Evolutionary conservation across 306 rosid genomes (phyloP).

Genomic region (Cucurbita moschata): DNA sequence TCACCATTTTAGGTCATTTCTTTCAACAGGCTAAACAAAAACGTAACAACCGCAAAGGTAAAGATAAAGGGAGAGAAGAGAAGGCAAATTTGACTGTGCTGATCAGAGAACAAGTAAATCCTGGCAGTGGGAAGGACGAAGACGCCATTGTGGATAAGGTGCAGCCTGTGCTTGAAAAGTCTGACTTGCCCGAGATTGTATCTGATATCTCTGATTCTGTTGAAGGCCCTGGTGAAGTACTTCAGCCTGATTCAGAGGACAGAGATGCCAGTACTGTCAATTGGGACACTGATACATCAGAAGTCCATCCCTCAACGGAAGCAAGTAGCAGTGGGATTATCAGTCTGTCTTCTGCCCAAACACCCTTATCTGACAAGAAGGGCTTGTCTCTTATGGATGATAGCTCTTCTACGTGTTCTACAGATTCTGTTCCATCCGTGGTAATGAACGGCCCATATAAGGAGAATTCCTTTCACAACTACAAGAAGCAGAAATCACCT

Average conservation of each 20-base stretch:
- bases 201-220: conserved; percentile 80
- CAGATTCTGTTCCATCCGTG: conserved; percentile 80
- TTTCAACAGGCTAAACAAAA: conserved; percentile 74
- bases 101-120: conserved; percentile 37
- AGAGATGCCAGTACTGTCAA: conserved; percentile 70
- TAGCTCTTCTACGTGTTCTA: conserved; percentile 95
- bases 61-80: conserved; percentile 80
- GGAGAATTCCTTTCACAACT: conserved; percentile 33
- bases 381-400: conserved; percentile 58
- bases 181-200: conserved; percentile 48
- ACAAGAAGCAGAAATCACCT: conserved; percentile 51
- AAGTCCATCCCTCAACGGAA: conserved; percentile 59
- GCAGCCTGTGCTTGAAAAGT: conserved; percentile 41
- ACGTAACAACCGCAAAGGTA: conserved; percentile 68
- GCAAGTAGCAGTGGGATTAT: conserved; percentile 43
- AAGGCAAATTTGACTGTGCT: conserved; percentile 22
- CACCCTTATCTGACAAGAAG: conserved; percentile 55
- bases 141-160: conserved; percentile 42
- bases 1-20: conserved; percentile 9
- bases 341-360: conserved; percentile 43
- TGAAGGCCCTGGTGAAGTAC: conserved; percentile 52
- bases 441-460: conserved; percentile 45
- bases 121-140: conserved; percentile 38
- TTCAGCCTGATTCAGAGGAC: conserved; percentile 80
- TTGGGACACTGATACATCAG: conserved; percentile 96